Percentiles rank a stretch among this genome's conserved stretches.
phyloP scores from a whole-genome alignment of 2,329 filamentous ascomycete genomes.

The Scedosporium minutisporum region DNA sequence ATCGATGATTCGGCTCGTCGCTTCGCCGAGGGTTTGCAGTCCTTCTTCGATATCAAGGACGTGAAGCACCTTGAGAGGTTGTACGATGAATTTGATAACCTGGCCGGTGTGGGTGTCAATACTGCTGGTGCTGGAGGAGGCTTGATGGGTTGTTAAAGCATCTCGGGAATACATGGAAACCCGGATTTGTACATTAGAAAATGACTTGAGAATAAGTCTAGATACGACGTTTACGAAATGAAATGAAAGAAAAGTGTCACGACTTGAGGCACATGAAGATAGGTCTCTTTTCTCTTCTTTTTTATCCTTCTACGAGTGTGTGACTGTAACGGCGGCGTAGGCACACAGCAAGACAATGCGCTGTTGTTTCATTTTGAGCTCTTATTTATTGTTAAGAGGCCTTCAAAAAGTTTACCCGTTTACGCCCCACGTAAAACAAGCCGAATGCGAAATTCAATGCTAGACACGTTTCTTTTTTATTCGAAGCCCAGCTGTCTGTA shows the following conservation, averaged over 20 bases:
- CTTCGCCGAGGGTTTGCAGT: constrained; percentile 56
- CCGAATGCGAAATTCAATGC: constrained; percentile 4
- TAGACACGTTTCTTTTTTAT: neutral
- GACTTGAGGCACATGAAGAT: neutral
- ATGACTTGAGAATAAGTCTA: neutral
- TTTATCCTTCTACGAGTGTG: neutral
- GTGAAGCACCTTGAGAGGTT: constrained; percentile 56
- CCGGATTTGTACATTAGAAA: constrained; percentile 9
- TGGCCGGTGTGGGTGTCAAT: constrained; percentile 15
- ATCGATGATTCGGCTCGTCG: constrained; percentile 52
- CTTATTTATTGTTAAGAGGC: constrained; percentile 4
- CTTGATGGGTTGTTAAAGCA: constrained; percentile 15
- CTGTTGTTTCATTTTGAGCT: neutral
- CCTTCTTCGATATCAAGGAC: constrained; percentile 68
- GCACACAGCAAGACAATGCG: neutral
- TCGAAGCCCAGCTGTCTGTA: neutral
- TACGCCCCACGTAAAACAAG: constrained; percentile 1
- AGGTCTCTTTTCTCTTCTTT: neutral
- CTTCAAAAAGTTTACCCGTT: neutral
- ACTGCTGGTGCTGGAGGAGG: neutral
- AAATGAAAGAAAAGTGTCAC: neutral
- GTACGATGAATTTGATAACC: constrained; percentile 24
- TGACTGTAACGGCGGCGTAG: neutral
- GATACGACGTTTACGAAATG: neutral
- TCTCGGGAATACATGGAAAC: constrained; percentile 17